Conservation (phyloP, 352 stramenopile genomes). For the Poterioochromonas sp. region DNA sequence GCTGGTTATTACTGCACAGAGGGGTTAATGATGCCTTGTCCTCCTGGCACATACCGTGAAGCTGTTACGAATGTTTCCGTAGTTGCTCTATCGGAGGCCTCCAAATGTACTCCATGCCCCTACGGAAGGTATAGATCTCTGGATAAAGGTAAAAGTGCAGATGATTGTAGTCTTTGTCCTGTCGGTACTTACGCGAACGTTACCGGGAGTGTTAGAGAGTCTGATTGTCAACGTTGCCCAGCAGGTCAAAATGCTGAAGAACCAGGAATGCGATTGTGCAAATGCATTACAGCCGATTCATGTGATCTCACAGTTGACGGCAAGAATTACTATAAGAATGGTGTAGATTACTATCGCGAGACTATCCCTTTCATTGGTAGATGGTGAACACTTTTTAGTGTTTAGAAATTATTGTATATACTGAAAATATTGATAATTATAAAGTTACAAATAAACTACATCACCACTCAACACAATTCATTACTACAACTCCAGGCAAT, state of each 20-base stretch:
- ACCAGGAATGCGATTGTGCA: slow-evolving; percentile 4
- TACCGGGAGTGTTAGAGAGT: neutral
- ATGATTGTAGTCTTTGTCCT: slow-evolving; percentile 27
- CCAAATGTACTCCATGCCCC: slow-evolving; percentile 13
- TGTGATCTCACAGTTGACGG: slow-evolving; percentile 9
- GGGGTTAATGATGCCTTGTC: slow-evolving; percentile 36
- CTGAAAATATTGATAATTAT: too few relatives aligned
- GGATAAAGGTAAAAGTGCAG: slow-evolving; percentile 14
- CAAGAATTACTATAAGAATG: slow-evolving; percentile 23
- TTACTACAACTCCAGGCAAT: too few relatives aligned
- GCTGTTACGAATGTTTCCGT: neutral
- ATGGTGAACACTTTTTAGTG: neutral
- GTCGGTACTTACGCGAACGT: slow-evolving; percentile 20
- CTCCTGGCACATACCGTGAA: slow-evolving; percentile 30
- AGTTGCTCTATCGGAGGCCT: neutral
- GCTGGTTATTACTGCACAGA: slow-evolving; percentile 35
- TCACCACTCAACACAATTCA: too few relatives aligned
- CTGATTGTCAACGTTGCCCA: neutral
- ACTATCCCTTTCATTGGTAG: slow-evolving; percentile 29
- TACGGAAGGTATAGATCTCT: neutral
- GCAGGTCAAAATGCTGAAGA: slow-evolving; percentile 26
- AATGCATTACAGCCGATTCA: slow-evolving; percentile 4
- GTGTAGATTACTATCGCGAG: slow-evolving; percentile 15
- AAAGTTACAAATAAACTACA: too few relatives aligned
- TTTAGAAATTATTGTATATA: too few relatives aligned